Evolutionary conservation across 2,329 filamentous ascomycete genomes (phyloP).

Genomic region (Beauveria brongniartii): DNA sequence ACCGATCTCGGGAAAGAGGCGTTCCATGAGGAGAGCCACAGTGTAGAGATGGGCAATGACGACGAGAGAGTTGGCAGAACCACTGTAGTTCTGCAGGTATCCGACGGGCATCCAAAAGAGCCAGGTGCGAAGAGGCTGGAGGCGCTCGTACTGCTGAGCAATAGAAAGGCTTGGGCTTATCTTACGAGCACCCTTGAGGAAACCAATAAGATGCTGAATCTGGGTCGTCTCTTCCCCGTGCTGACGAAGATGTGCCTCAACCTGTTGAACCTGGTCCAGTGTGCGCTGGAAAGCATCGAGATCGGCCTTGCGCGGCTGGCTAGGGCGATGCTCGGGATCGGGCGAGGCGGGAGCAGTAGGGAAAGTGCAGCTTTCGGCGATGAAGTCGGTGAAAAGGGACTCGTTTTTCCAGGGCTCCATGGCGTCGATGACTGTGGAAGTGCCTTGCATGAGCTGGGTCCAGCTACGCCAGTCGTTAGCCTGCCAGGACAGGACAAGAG

Average conservation of each 20-base stretch:
- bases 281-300: conserved; percentile 59
- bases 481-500: conserved; percentile 90
- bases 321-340: conserved; percentile 51
- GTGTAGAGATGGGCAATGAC: conserved; percentile 90
- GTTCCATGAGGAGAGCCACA: conserved; percentile 77
- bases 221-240: conserved; percentile 62
- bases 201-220: conserved; percentile 61
- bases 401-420: conserved; percentile 91
- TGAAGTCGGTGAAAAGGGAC: conserved; percentile 76
- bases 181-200: conserved; percentile 64
- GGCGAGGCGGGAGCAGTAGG: conserved; percentile 58
- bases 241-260: conserved; percentile 61
- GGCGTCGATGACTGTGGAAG: conserved; percentile 79
- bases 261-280: conserved; percentile 57
- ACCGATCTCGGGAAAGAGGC: conserved; percentile 84
- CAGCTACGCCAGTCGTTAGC: conserved; percentile 92
- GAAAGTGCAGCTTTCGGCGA: conserved; percentile 69
- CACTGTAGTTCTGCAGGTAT: conserved; percentile 68
- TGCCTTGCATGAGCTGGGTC: conserved; percentile 87
- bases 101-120: conserved; percentile 91
- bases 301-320: conserved; percentile 61
- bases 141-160: conserved; percentile 80
- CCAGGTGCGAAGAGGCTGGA: conserved; percentile 84
- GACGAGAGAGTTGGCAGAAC: conserved; percentile 69
- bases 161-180: conserved; percentile 62